Base-by-base conservation (phyloP, 768 basidiomycete genomes). In the Suillus bovinus region DNA sequence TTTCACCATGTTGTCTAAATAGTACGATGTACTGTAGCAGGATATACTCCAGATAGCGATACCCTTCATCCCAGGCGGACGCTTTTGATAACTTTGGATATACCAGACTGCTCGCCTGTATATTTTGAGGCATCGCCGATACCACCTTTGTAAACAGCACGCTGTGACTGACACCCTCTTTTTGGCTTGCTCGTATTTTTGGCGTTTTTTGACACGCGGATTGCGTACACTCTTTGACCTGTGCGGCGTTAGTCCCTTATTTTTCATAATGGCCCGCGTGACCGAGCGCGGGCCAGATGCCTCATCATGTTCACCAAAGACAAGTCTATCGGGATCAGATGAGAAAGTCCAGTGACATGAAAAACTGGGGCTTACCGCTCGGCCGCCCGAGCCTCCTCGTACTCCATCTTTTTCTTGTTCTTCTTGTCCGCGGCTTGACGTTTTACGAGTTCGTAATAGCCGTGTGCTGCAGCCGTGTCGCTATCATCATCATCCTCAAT, bases 161-260 rank as follows among this genome's bases (percentile, higher is more conserved):
- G 91, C 76, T 95, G 94, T 27, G 91, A 94, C n/a, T 33, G 89
- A 78, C 16, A 98, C 79, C 77, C 89, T 94, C 79, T 91, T 94
- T 82, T 96, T 93, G 66, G 96, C 96, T 78, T 97, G 90, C 71
- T 96, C 96, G 81, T 89, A 99, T 71, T 83, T 89, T 77, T 89
- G 84, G 38, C 94, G 86, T 76, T 99, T 99, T 86, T 98, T 99
- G 76, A 99, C 95, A 64, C 97, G 87, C 46, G 96, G 96, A 78
- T 99, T 99, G 67, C 96, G 93, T 41, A 94, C 93, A 60, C 84
- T 82, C 78, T 99, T 98, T 47, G 91, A 80, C 61, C 97, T 86
- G 64, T 82, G 87, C 5, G 96, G 96, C 17, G 96, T 98, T 58
- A 99, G 86, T 61, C 97, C 96, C 70, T 87, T 90, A 83, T 99